Base-by-base conservation (phyloP, 768 basidiomycete genomes). In the Lenzites betulinus region DNA sequence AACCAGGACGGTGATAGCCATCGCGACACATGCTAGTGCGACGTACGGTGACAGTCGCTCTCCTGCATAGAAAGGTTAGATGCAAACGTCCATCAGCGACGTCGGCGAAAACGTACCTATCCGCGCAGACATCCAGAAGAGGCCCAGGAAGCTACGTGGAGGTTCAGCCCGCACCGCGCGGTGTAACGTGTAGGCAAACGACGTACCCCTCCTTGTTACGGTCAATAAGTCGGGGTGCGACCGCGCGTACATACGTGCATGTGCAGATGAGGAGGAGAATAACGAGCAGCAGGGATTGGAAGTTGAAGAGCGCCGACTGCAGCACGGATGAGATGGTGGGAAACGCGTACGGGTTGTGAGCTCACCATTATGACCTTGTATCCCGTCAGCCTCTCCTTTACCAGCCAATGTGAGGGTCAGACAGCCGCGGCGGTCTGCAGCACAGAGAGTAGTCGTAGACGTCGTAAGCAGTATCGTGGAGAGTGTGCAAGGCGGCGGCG, bases 31-130 rank as follows among this genome's bases (percentile, higher is more conserved):
- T 16, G 96, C 93, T 15, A 99, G 73, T 7, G 91, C 89, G 16
- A 99, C 97, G 67, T 98, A 98, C 39, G 96, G 97, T 28, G 96
- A 98, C 46, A 99, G 77, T 20, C 97, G 84, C 74, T 98, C 97
- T 51, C 96, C 95, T 97, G 72, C 28, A 28, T 30, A 1, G 44
- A 38, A 58, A 48, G 5, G 25, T n/a, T n/a, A n/a, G n/a, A n/a
- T n/a, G n/a, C n/a, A n/a, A n/a, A n/a, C n/a, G n/a, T n/a, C n/a
- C n/a, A n/a, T n/a, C n/a, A n/a, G n/a, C n/a, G n/a, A n/a, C n/a
- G n/a, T n/a, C n/a, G n/a, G n/a, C n/a, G n/a, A 30, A 16, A 1
- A 74, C 84, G 59, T 69, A 93, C 95, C 97, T 79, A 99, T 94
- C 51, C 97, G 83, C 12, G 97, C 96, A 50, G 87, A 91, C 83